Conservation (phyloP, 352 stramenopile species). For the Thalassiosira ordinaria region DNA sequence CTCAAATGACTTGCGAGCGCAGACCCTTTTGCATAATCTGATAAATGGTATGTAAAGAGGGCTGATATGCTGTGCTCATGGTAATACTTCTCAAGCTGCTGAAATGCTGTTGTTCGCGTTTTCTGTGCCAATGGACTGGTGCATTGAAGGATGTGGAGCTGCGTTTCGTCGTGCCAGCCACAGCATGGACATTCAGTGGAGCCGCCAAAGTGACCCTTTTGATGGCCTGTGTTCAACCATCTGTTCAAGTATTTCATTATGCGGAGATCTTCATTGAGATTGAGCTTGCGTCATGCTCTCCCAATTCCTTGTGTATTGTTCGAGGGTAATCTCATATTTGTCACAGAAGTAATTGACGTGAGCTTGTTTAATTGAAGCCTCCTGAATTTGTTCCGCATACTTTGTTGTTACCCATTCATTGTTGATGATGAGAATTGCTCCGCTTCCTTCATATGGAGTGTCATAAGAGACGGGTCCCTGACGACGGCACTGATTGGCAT, state of each 20-base stretch:
- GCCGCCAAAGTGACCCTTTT: background rate
- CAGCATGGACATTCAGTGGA: no score
- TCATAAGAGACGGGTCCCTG: background rate
- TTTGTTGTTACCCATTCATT: slow-evolving; percentile 5
- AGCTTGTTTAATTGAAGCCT: background rate
- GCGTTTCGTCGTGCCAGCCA: no score
- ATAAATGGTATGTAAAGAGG: no score
- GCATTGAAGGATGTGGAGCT: slow-evolving; percentile 16
- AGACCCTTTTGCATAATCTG: no score
- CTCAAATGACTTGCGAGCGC: no score
- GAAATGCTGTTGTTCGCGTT: background rate
- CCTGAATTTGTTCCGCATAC: slow-evolving; percentile 1
- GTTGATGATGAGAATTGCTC: slow-evolving; percentile 18
- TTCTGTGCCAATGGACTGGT: background rate
- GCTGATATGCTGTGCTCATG: no score
- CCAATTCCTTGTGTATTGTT: slow-evolving; percentile 11
- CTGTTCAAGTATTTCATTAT: slow-evolving; percentile 3
- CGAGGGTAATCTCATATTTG: background rate
- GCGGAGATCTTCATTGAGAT: background rate
- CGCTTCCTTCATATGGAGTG: slow-evolving; percentile 3
- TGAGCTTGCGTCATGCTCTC: background rate
- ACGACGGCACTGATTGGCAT: background rate
- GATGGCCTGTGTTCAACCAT: slow-evolving; percentile 2
- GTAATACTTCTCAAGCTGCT: no score
- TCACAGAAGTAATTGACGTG: slow-evolving; percentile 3